Conservation (phyloP, 2,329 filamentous ascomycete species). For the Lecanicillium sp. region DNA sequence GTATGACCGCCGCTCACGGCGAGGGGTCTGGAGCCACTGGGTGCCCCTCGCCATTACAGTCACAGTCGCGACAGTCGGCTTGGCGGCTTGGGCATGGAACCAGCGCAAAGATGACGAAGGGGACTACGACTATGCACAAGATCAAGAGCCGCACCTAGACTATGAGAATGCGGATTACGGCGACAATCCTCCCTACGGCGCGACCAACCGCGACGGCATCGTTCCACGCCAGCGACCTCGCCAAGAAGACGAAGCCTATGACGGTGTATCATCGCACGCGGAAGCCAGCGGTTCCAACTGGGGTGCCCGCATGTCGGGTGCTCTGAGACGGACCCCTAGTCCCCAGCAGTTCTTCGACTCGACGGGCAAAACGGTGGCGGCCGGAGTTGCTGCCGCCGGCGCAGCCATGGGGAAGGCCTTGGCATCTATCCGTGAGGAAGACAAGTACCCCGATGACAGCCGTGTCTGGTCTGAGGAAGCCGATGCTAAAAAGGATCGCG, state of each 20-base stretch:
- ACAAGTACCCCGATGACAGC: slow-evolving; percentile 76
- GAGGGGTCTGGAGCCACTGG: slow-evolving; percentile 72
- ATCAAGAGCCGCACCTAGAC: slow-evolving; percentile 39
- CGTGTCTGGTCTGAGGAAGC: slow-evolving; percentile 90
- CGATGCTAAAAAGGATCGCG: slow-evolving; percentile 52
- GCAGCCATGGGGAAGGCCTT: slow-evolving; percentile 76
- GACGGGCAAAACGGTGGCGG: slow-evolving; percentile 72
- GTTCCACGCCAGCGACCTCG: slow-evolving; percentile 1
- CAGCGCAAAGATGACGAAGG: slow-evolving; percentile 73
- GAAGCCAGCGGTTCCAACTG: slow-evolving; percentile 44
- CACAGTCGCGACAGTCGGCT: slow-evolving; percentile 75
- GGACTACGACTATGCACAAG: slow-evolving; percentile 41
- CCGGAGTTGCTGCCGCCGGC: slow-evolving; percentile 75
- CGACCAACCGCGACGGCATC: slow-evolving; percentile 21
- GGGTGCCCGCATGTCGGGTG: slow-evolving; percentile 72
- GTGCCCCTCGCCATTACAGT: slow-evolving; percentile 81
- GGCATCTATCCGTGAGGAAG: slow-evolving; percentile 76
- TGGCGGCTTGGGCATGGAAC: slow-evolving; percentile 91
- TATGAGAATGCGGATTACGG: slow-evolving; percentile 43
- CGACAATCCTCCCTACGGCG: slow-evolving; percentile 43
- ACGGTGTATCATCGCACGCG: slow-evolving; percentile 20
- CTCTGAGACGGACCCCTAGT: slow-evolving; percentile 73
- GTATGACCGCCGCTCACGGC: slow-evolving; percentile 39
- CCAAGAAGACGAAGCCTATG: slow-evolving; percentile 20
- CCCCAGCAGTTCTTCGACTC: slow-evolving; percentile 83